Evolutionary conservation across 257 asterid species (phyloP), one percentile per base, ranked within the genome.

Genomic region (Leonotis leonurus): DNA sequence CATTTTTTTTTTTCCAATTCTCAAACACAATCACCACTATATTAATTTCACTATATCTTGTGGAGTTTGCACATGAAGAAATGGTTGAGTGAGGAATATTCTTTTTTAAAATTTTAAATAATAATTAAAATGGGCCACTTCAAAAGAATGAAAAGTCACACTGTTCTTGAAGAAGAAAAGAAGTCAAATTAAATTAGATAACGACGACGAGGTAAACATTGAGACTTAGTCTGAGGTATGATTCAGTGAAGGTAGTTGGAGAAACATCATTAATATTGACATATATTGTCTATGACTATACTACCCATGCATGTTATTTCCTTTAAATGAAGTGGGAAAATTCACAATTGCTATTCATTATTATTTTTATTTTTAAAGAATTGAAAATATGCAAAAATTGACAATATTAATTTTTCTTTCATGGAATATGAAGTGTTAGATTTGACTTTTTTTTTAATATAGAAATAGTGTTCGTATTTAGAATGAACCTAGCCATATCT

Each of bases 231-330:
- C 54, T 41, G 27, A 60, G 20, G 43, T 26, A 43, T 43, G 41
- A 43, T 60, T 43, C 37, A 29, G 16, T n/a, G 65, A 9, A 36
- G 51, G 68, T 48, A 32, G 68, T 48, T 33, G 58, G 33, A 6
- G 59, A 33, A 62, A 49, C 68, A 48, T 49, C 68, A 48, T 48
- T 33, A 62, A n/a, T 16, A 7, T 32, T 48, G 58, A 48, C 58
- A 18, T 6, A n/a, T n/a, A n/a, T 27, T 61, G 1, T 12, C 7
- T 43, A 3, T 11, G 16, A 36, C 35, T 30, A n/a, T n/a, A n/a
- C n/a, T n/a, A n/a, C n/a, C n/a, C n/a, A n/a, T n/a, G n/a, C n/a
- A n/a, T n/a, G n/a, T n/a, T n/a, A n/a, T n/a, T n/a, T n/a, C n/a
- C n/a, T n/a, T n/a, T n/a, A n/a, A n/a, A n/a, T n/a, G n/a, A n/a